Conservation (phyloP, 768 basidiomycete species). For the Mrakia hoshinonis region DNA sequence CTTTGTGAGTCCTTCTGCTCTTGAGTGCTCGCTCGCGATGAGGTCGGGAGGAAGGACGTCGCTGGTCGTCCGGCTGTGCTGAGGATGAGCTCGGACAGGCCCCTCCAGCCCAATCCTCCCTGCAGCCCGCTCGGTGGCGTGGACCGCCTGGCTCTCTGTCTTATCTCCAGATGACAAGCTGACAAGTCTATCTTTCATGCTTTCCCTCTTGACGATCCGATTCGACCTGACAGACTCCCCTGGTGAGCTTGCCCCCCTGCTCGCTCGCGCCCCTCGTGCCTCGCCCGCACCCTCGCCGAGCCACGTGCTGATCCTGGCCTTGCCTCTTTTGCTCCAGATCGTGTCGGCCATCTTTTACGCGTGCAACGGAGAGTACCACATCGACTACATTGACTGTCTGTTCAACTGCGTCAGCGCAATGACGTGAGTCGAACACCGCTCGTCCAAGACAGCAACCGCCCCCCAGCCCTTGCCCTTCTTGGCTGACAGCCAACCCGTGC, state of each 20-base stretch:
- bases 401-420: constrained; percentile 60
- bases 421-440: constrained; percentile 39
- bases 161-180: neutral
- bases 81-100: no score
- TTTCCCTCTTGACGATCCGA: neutral
- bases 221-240: constrained; percentile 7
- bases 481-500: neutral
- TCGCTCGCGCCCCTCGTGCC: neutral
- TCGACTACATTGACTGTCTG: constrained; percentile 41
- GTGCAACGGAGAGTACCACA: constrained; percentile 32
- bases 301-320: neutral
- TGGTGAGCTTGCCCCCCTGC: constrained; percentile 9
- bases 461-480: neutral
- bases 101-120: no score
- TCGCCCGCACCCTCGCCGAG: neutral
- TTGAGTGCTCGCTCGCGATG: neutral
- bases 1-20: constrained; percentile 12
- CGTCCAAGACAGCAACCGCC: no score
- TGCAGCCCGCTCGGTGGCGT: no score
- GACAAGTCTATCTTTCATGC: neutral
- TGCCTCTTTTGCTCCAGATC: constrained; percentile 2
- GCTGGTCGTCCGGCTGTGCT: no score
- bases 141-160: no score
- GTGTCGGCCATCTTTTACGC: constrained; percentile 21
- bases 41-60: neutral